Conservation (phyloP, 208 protist species). For the Acanthamoeba healyi region DNA sequence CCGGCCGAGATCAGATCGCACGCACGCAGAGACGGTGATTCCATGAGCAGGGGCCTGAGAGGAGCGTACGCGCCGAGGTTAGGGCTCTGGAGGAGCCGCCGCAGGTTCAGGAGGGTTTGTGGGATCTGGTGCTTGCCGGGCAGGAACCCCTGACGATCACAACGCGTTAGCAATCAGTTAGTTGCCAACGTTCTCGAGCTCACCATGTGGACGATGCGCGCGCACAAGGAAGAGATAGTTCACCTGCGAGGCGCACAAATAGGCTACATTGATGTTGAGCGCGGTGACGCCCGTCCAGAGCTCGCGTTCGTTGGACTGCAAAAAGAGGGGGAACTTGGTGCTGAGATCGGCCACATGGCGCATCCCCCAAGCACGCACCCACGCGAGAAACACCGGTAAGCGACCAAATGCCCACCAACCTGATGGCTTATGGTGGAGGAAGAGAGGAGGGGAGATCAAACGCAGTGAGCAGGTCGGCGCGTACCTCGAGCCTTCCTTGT, state of each 20-base stretch:
- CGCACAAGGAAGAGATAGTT: background rate
- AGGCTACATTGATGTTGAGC: conserved; percentile 41
- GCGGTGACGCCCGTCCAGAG: conserved; percentile 5
- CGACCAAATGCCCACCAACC: no score
- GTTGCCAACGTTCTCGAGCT: no score
- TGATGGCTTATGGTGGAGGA: no score
- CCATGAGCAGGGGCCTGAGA: background rate
- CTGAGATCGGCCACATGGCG: background rate
- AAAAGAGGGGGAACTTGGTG: conserved; percentile 26
- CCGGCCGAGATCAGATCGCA: background rate
- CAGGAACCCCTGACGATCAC: background rate
- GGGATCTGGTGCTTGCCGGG: conserved; percentile 17
- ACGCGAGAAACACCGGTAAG: background rate
- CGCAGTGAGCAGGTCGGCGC: background rate
- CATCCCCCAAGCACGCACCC: background rate
- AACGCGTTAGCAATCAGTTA: no score
- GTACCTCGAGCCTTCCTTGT: background rate
- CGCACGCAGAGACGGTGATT: background rate
- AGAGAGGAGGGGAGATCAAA: background rate
- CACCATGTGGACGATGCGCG: background rate
- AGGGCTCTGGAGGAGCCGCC: conserved; percentile 6
- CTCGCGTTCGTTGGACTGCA: conserved; percentile 13
- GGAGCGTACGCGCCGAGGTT: conserved; percentile 35
- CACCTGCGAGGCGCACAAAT: conserved; percentile 37
- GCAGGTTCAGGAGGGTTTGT: conserved; percentile 10